Conservation (phyloP, 139 green algal species). For the Volvox reticuliferus region DNA sequence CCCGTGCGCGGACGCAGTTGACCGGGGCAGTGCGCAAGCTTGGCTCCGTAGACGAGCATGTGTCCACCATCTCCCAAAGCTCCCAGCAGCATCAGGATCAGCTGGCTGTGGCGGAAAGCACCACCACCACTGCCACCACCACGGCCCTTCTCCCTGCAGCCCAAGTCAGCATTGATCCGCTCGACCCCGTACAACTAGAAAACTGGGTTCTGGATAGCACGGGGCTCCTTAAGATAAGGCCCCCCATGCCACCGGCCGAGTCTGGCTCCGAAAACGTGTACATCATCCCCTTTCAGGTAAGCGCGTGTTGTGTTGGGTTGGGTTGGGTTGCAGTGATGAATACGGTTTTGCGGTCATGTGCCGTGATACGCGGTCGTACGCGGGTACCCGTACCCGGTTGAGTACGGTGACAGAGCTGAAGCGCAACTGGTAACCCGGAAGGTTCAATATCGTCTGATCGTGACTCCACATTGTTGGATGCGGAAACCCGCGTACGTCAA, state of each 20-base stretch:
- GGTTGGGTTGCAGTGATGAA: too few relatives aligned
- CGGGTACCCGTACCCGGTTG: too few relatives aligned
- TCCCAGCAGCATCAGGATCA: background rate
- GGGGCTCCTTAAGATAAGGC: slow-evolving; percentile 48
- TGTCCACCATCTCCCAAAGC: background rate
- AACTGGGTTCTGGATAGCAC: slow-evolving; percentile 46
- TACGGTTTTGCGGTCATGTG: too few relatives aligned
- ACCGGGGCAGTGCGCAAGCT: background rate
- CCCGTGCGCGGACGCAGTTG: background rate
- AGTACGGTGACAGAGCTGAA: too few relatives aligned
- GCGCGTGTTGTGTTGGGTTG: background rate
- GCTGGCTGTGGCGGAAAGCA: background rate
- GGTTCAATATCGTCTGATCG: too few relatives aligned
- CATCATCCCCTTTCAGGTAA: slow-evolving; percentile 57
- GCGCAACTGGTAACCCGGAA: too few relatives aligned
- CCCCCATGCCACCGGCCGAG: slow-evolving; percentile 32
- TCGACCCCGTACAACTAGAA: slow-evolving; percentile 54
- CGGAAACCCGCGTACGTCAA: too few relatives aligned
- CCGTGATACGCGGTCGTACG: too few relatives aligned
- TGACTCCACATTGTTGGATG: too few relatives aligned
- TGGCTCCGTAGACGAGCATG: background rate
- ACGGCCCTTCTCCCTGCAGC: background rate
- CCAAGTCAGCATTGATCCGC: slow-evolving; percentile 40
- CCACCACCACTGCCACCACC: background rate
- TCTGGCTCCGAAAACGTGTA: slow-evolving; percentile 35